These are phyloP conservation scores for Epichloe sibirici DNA, from an alignment of 2,329 filamentous ascomycete species.

Conservation along the genomic window DNA sequence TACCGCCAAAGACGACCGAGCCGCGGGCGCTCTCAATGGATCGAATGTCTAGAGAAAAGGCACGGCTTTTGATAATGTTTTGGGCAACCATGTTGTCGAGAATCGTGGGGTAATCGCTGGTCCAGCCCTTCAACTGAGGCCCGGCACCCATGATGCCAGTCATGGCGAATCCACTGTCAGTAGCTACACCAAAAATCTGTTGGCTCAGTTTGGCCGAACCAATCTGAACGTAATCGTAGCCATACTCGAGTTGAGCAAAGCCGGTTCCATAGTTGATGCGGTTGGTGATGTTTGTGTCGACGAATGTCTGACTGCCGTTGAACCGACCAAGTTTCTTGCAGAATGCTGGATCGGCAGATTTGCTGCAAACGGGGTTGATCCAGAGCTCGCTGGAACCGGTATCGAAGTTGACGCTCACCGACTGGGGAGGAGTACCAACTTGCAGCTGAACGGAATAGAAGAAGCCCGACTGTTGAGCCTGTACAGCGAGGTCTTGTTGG, in stretches of 20 bases:
- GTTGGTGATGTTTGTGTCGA: constrained; percentile 14
- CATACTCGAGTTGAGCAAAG: constrained; percentile 20
- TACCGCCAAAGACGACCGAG: constrained; percentile 40
- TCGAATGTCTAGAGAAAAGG: constrained; percentile 23
- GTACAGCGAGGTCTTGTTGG: constrained; percentile 16
- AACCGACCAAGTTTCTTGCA: constrained; percentile 20
- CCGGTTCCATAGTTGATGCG: constrained; percentile 21
- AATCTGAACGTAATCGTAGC: constrained; percentile 20
- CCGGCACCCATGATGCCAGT: constrained; percentile 24
- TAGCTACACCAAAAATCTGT: constrained; percentile 25
- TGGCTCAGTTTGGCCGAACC: constrained; percentile 20
- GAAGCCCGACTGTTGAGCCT: constrained; percentile 18
- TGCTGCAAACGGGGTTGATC: constrained; percentile 28
- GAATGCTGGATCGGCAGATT: constrained; percentile 15
- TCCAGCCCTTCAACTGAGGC: constrained; percentile 22
- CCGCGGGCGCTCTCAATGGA: constrained; percentile 18
- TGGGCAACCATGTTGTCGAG: constrained; percentile 23
- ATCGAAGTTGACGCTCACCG: constrained; percentile 27
- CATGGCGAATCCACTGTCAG: constrained; percentile 16
- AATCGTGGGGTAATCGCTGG: constrained; percentile 20
- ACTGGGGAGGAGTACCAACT: constrained; percentile 26
- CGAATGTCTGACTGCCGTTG: constrained; percentile 17
- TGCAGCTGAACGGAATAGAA: constrained; percentile 27
- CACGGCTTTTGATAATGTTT: constrained; percentile 25
- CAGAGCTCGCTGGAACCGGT: constrained; percentile 30